Conservation (phyloP, 225 moss, liverwort and hornwort species). For the Polytrichum commune region DNA sequence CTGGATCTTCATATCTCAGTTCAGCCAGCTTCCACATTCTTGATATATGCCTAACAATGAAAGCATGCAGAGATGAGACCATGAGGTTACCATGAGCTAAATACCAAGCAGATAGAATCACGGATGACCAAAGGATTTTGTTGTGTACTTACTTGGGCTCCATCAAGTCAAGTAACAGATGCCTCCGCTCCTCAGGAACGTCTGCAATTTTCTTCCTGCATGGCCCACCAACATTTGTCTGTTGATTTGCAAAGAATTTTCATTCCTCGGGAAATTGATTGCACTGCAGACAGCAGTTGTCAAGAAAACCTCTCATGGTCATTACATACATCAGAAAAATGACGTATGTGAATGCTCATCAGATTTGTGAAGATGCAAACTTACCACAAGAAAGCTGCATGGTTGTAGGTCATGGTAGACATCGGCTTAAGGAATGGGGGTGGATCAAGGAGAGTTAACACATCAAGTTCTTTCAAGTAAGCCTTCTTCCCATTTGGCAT, state of each 20-base stretch:
- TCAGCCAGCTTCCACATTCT: conserved; percentile 92
- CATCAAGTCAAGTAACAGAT: conserved; percentile 76
- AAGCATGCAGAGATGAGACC: too few relatives aligned
- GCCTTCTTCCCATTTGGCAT: conserved; percentile 68
- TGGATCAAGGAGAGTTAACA: conserved; percentile 77
- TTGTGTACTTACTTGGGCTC: conserved; percentile 57
- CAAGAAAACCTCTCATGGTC: too few relatives aligned
- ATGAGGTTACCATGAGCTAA: too few relatives aligned
- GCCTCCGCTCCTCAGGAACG: conserved; percentile 93
- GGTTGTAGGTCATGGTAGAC: conserved; percentile 60
- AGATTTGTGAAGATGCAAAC: background rate
- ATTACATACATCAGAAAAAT: background rate
- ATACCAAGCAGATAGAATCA: too few relatives aligned
- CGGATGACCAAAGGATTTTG: background rate
- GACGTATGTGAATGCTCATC: background rate
- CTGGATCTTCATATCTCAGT: conserved; percentile 75
- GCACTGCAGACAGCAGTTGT: background rate
- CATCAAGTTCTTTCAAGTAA: conserved; percentile 87
- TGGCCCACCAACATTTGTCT: conserved; percentile 1
- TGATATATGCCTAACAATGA: conserved; percentile 63
- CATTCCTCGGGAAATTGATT: background rate
- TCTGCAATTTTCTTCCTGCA: conserved; percentile 97
- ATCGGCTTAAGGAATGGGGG: conserved; percentile 78
- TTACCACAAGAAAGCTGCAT: conserved; percentile 93
- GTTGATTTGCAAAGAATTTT: conserved; percentile 6